These are phyloP conservation scores for Knoxia roxburghii DNA, from an alignment of 257 asterid genomes.

Conservation along the genomic window DNA sequence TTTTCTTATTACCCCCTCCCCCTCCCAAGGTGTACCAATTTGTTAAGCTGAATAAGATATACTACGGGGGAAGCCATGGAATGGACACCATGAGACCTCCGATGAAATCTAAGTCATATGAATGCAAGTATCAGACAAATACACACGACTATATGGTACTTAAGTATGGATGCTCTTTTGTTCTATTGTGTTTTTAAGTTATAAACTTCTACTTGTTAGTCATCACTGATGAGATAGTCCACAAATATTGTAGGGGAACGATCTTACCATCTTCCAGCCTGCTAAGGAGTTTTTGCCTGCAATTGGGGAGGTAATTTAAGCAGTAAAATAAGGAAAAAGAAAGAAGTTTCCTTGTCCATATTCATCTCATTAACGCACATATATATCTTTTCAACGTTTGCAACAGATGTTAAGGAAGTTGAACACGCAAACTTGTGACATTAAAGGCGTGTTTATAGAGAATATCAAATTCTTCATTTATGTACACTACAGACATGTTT, in stretches of 20 bases:
- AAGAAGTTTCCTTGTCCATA: background rate
- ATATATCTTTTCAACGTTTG: background rate
- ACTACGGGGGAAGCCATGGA: slow-evolving; percentile 96
- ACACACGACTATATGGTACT: slow-evolving; percentile 33
- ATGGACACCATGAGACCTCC: slow-evolving; percentile 88
- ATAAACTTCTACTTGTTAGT: too few species aligned
- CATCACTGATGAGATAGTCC: too few species aligned
- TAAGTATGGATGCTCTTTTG: slow-evolving; percentile 29
- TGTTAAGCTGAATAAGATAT: slow-evolving; percentile 67
- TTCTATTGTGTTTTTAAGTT: too few species aligned
- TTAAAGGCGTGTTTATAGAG: slow-evolving; percentile 68
- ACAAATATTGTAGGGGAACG: slow-evolving; percentile 64
- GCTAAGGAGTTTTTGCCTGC: slow-evolving; percentile 69
- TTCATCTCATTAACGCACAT: background rate
- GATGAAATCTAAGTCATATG: slow-evolving; percentile 31
- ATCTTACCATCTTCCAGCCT: slow-evolving; percentile 67
- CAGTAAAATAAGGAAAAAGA: too few species aligned
- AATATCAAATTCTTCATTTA: slow-evolving; percentile 76
- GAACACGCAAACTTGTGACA: slow-evolving; percentile 28
- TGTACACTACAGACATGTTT: slow-evolving; percentile 77
- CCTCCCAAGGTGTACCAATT: slow-evolving; percentile 82
- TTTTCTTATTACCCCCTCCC: too few species aligned
- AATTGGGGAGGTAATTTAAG: slow-evolving; percentile 40
- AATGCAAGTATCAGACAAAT: slow-evolving; percentile 40
- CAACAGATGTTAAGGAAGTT: slow-evolving; percentile 56